Base-by-base conservation (phyloP, 805 yeast species). In the Brettanomyces nanus region DNA sequence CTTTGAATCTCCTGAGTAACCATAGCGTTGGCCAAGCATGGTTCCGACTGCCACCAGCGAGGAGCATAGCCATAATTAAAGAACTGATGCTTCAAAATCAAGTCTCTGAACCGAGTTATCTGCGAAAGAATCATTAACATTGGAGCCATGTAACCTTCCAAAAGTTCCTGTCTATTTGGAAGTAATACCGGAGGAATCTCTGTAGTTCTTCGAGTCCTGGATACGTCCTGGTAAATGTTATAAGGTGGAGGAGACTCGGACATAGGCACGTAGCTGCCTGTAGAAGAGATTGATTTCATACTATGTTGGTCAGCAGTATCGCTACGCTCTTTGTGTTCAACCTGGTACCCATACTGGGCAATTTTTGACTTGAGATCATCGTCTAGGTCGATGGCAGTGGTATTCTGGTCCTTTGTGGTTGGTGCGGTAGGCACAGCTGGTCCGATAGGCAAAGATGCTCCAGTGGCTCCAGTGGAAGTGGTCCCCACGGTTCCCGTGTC, bases 91-190 rank as follows among this genome's bases (percentile, higher is more conserved):
- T 47, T 43, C 35, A 62, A 48, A 2, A 69, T 42, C 0, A 49
- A 38, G 28, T 54, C 54, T 13, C 60, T 54, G 25, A 70, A 58
- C 4, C 39, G 39, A 1, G 66, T 58, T 6, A 66, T 51, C 33
- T 62, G 58, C n/a, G 63, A 58, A 5, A 71, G 44, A 5, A 66
- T 55, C 49, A 58, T 58, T 21, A 71, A 41, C 14, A 71, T 30
- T 1, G 75, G 66, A 3, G 67, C 66, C 46, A 68, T 51, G 42
- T 64, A 62, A 17, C 64, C 61, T 42, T 66, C 73, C 28, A 60
- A 46, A 4, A 52, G 40, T 3, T 55, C 63, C 6, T 53, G 43
- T 19, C 49, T 46, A 6, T 48, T 43, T 1, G 72, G 70, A 33
- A 68, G 45, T 13, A 68, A 39, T 2, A 65, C 55, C 0, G 64